These are phyloP conservation scores for Avicennia marina DNA, from an alignment of 257 asterid species.

Conservation along the genomic window DNA sequence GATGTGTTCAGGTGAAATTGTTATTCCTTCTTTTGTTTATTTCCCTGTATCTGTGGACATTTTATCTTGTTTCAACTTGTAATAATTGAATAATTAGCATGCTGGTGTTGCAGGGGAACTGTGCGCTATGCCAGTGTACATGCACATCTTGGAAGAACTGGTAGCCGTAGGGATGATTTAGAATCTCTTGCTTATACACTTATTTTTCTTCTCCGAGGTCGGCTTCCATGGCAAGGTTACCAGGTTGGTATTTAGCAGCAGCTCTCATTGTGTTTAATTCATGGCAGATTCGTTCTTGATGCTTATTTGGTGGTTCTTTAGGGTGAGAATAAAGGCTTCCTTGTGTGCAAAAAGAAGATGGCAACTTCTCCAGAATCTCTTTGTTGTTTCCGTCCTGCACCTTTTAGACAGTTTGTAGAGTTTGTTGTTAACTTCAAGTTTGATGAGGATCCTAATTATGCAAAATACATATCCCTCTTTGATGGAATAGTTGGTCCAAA, in stretches of 20 bases:
- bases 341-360: constrained; percentile 76
- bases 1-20: constrained; percentile 51
- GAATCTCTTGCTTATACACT: constrained; percentile 77
- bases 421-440: constrained; percentile 49
- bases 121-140: constrained; percentile 75
- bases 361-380: constrained; percentile 60
- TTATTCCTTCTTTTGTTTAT: background rate
- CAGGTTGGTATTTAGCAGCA: constrained; percentile 36
- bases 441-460: constrained; percentile 71
- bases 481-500: constrained; percentile 65
- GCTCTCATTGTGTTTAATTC: background rate
- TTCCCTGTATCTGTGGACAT: background rate
- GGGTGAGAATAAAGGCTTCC: constrained; percentile 73
- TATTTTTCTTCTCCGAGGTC: constrained; percentile 61
- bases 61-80: background rate
- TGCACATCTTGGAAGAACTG: constrained; percentile 74
- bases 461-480: constrained; percentile 58
- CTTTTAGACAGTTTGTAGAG: constrained; percentile 55
- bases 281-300: background rate
- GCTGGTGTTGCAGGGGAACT: constrained; percentile 48
- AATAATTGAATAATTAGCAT: background rate
- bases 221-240: constrained; percentile 74
- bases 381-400: constrained; percentile 59
- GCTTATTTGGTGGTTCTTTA: constrained; percentile 15
- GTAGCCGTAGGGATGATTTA: constrained; percentile 72